A percentile compares a stretch with the other conserved stretches of the same genome.
phyloP scores from a whole-genome alignment of 2,329 filamentous ascomycete genomes.

The Ascocoryne sarcoides region DNA sequence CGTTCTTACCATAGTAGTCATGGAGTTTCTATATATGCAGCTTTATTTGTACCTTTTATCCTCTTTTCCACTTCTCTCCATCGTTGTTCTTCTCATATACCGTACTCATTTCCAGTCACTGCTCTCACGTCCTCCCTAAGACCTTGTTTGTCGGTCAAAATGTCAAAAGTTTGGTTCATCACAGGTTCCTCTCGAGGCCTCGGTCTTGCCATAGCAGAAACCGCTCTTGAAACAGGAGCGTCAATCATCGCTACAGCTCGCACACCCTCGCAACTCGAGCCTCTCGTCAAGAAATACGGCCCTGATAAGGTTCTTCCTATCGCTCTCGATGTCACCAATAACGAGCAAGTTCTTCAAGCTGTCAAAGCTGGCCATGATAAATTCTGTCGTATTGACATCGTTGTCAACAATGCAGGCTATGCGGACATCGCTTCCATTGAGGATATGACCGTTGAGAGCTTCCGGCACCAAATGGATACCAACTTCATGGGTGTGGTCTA shows the following conservation, averaged over 20 bases:
- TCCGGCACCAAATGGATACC: constrained; percentile 44
- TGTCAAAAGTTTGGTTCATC: constrained; percentile 36
- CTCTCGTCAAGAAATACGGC: constrained; percentile 32
- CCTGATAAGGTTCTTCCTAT: constrained; percentile 38
- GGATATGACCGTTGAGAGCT: constrained; percentile 37
- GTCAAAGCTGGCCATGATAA: constrained; percentile 33
- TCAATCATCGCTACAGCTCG: constrained; percentile 38
- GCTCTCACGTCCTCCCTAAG: no score
- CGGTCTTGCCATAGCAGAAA: constrained; percentile 32
- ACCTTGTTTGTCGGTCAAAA: no score
- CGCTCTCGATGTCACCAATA: constrained; percentile 44
- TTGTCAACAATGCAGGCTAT: constrained; percentile 38
- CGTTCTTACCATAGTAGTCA: no score
- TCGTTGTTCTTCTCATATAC: no score
- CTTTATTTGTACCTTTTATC: no score
- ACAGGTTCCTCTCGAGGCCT: constrained; percentile 41
- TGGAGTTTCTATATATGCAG: no score
- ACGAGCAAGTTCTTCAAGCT: constrained; percentile 30
- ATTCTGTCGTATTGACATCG: constrained; percentile 43
- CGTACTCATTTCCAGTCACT: no score
- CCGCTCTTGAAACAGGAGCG: constrained; percentile 33
- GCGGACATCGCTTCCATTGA: constrained; percentile 44
- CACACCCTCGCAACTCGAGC: constrained; percentile 28
- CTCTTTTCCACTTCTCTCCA: no score
- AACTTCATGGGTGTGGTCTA: constrained; percentile 50